Evolutionary conservation across 495 filamentous ascomycete genomes (phyloP), one percentile per base, ranked within the genome.

Genomic region (Haplographium delicatum): DNA sequence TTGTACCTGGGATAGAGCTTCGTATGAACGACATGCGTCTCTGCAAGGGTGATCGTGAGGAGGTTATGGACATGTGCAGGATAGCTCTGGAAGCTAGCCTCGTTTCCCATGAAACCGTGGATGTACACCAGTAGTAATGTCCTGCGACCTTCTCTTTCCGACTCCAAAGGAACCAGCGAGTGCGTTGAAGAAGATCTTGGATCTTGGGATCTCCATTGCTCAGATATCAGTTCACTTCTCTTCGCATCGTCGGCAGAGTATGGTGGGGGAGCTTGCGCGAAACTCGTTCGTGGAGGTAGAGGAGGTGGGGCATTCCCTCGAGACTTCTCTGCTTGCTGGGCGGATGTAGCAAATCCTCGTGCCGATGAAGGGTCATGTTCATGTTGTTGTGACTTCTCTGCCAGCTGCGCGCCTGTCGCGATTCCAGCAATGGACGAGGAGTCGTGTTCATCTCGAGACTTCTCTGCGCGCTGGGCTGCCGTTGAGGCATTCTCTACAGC

Each of bases 1-100:
- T 87, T 87, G 68, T 95, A 97, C 28, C 83, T 83, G 1, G 91
- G 91, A 67, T 96, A 97, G 20, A 97, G 83, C 58, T 93, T 93
- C 15, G 89, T 85, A 66, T 94, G 89, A 0, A 97, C 81, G 9
- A 81, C 70, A 70, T 95, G 88, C 7, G 80, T 85, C 18, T 89
- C 81, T 33, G 68, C 67, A 41, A 96, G 62, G 0, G 80, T 73
- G 2, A 75, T 67, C n/a, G 82, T 82, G 26, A 95, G 69, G 19
- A 88, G 70, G 61, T 81, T 78, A 67, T 97, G 91, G 0, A 96
- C 76, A 66, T 97, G 89, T 4, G 83, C 84, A 1, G 91, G 91
- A 54, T 96, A 91, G 23, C 82, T 83, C 51, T 84, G 82, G 59
- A 97, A 97, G 54, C 85, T 91, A 13, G 83, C 83, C 66, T 94